Percentiles rank a stretch among this genome's conserved stretches.
These are phyloP conservation scores for Gloeostereum incarnatum DNA, from an alignment of 768 basidiomycete species.

Conservation along the genomic window DNA sequence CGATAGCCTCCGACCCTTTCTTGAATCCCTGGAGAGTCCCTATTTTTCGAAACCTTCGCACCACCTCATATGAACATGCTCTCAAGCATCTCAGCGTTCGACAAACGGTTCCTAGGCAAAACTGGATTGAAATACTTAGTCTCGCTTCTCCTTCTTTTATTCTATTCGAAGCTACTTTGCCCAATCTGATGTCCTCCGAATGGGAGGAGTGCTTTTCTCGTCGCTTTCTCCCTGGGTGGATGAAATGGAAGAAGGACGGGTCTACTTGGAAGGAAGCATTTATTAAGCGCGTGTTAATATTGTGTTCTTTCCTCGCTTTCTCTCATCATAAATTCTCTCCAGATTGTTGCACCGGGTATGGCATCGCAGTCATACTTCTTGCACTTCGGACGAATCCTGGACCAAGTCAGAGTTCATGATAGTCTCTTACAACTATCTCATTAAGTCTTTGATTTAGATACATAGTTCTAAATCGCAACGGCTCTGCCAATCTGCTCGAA, in stretches of 20 bases:
- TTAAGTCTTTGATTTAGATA: conserved; percentile 34
- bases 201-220: conserved; percentile 72
- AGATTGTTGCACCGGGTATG: conserved; percentile 57
- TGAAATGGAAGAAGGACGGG: conserved; percentile 53
- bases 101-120: conserved; percentile 58
- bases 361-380: conserved; percentile 61
- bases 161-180: conserved; percentile 58
- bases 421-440: conserved; percentile 4
- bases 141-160: conserved; percentile 53
- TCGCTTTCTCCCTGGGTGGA: conserved; percentile 73
- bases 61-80: conserved; percentile 33
- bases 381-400: conserved; percentile 77
- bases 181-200: conserved; percentile 52
- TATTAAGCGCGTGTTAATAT: conserved; percentile 40
- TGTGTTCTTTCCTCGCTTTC: conserved; percentile 2
- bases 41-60: conserved; percentile 48
- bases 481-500: conserved; percentile 64
- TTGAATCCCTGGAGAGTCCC: conserved; percentile 74
- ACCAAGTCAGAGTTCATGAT: conserved; percentile 46
- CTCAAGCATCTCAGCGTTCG: conserved; percentile 56
- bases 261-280: conserved; percentile 58
- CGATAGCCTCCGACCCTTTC: conserved; percentile 50
- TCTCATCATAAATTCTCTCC: conserved; percentile 8
- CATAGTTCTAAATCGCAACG: conserved; percentile 67
- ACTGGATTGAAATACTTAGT: conserved; percentile 73